Base-by-base conservation (phyloP, 441 rosid genomes). In the Pelargonium cotyledonis region DNA sequence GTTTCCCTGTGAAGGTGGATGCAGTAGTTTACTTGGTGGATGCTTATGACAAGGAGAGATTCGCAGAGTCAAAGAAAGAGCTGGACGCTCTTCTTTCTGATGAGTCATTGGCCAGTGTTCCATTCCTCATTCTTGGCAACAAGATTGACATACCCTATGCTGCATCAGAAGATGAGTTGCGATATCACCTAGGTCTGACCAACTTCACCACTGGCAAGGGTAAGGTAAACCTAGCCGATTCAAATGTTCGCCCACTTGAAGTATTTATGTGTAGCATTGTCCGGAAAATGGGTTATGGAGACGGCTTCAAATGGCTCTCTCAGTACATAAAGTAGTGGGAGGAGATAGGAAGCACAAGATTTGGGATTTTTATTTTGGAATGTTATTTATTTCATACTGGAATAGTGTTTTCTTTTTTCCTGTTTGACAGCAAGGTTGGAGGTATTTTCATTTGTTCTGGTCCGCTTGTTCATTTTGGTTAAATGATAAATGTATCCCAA, bases 1-100 rank as follows among this genome's bases (percentile, higher is more conserved):
- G 29, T 26, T 16, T 72, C 49, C 21, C 23, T 40, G 63, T 72
- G 72, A 41, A 90, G 96, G 96, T 90, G 81, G 96, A 90, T 81
- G 95, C 95, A 0, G 97, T 90, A 63, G 95, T 90, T 65, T 90
- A 90, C 81, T 83, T 90, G 23, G 95, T 90, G 63, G 97, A 91
- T 78, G 96, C 96, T n/a, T 84, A 80, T 65, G 97, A 91, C 78
- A 88, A 86, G 71, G 97, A 91, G 76, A 85, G 97, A 75, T 86
- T 89, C 69, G 75, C 86, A 0, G 93, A 89, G 73, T 89, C 97
- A 3, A 90, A 89, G 72, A 85, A 78, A 70, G 97, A 90, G 77
- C 83, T 91, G n/a, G 93, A 89, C 26, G 95, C 97, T 46, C 93
- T 89, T 53, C 89, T 89, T 6, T 87, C 90, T 0, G 97, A 91